Evolutionary conservation across 2,329 filamentous ascomycete species (phyloP).

Genomic region (Erysiphe neolycopersici): DNA sequence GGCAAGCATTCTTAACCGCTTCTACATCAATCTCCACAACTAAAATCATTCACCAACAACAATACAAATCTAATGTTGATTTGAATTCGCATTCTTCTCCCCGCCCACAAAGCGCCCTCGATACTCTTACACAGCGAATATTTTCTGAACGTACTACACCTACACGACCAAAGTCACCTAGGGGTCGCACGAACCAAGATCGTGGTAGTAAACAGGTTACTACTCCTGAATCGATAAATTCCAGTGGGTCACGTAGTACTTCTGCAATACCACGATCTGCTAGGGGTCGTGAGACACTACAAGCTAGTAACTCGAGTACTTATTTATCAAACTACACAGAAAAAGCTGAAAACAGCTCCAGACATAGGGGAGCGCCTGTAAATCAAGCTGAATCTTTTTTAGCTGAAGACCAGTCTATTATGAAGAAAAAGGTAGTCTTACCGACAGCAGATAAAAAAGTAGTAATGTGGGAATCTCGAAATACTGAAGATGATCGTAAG

Average conservation of each 20-base stretch:
- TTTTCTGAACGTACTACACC: constrained; percentile 22
- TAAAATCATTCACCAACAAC: constrained; percentile 5
- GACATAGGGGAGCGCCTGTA: constrained; percentile 5
- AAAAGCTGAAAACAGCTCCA: not conserved
- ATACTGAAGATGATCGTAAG: constrained; percentile 1
- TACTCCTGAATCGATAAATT: constrained; percentile 7
- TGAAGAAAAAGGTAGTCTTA: constrained; percentile 25
- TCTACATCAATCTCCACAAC: constrained; percentile 15
- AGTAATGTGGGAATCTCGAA: constrained; percentile 19
- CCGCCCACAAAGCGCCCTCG: constrained; percentile 23
- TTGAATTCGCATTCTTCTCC: constrained; percentile 23
- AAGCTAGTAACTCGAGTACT: constrained; percentile 7
- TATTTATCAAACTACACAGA: constrained; percentile 4
- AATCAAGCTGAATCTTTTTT: constrained; percentile 32
- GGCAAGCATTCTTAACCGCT: constrained; percentile 35
- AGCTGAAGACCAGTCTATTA: constrained; percentile 35
- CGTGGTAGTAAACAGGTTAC: constrained; percentile 3
- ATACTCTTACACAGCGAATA: constrained; percentile 34
- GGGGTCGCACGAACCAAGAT: constrained; percentile 10
- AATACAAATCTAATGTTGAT: constrained; percentile 17
- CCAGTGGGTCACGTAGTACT: constrained; percentile 4
- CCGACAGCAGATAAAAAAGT: constrained; percentile 11
- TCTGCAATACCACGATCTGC: constrained; percentile 8
- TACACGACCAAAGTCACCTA: constrained; percentile 11
- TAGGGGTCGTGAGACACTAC: constrained; percentile 6